phyloP scores from a whole-genome alignment of 345 rosid genomes.

The Acer saccharum region DNA sequence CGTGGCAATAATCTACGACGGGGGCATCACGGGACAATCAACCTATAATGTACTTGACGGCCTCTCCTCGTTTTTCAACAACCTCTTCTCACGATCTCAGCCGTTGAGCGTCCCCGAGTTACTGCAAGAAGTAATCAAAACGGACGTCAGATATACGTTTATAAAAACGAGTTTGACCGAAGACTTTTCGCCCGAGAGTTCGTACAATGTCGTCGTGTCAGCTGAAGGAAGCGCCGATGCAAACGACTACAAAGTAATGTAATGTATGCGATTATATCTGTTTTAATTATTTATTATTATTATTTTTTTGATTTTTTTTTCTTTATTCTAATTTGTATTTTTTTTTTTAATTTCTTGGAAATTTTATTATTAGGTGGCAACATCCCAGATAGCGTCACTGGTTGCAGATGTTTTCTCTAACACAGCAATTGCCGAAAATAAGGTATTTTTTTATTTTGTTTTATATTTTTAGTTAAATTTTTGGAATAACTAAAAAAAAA shows the following conservation, averaged over 20 bases:
- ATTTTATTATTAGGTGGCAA: slow-evolving; percentile 57
- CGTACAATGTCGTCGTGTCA: slow-evolving; percentile 79
- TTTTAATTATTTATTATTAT: not conserved
- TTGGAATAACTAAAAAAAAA: not conserved
- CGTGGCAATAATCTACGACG: slow-evolving; percentile 73
- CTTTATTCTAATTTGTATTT: slow-evolving; percentile 5
- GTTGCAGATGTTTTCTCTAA: slow-evolving; percentile 88
- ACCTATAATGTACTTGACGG: slow-evolving; percentile 82
- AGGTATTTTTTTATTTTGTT: slow-evolving; percentile 43
- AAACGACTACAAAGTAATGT: slow-evolving; percentile 98
- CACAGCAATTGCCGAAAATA: slow-evolving; percentile 86
- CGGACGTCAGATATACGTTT: slow-evolving; percentile 75
- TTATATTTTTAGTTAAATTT: not conserved
- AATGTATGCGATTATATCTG: slow-evolving; percentile 77
- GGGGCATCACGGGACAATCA: slow-evolving; percentile 39
- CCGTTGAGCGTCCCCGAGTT: slow-evolving; percentile 57
- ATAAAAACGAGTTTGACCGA: slow-evolving; percentile 78
- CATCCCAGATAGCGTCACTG: slow-evolving; percentile 68
- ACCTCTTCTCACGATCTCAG: slow-evolving; percentile 70
- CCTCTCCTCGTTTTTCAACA: slow-evolving; percentile 72
- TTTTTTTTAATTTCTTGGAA: slow-evolving; percentile 2
- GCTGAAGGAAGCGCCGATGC: slow-evolving; percentile 59
- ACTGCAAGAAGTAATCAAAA: slow-evolving; percentile 63
- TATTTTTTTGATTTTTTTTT: not conserved
- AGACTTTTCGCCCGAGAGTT: slow-evolving; percentile 77